A percentile compares a stretch with the other conserved stretches of the same genome.
Conservation (phyloP, 2,329 filamentous ascomycete species). For the Microthyrium microscopicum region DNA sequence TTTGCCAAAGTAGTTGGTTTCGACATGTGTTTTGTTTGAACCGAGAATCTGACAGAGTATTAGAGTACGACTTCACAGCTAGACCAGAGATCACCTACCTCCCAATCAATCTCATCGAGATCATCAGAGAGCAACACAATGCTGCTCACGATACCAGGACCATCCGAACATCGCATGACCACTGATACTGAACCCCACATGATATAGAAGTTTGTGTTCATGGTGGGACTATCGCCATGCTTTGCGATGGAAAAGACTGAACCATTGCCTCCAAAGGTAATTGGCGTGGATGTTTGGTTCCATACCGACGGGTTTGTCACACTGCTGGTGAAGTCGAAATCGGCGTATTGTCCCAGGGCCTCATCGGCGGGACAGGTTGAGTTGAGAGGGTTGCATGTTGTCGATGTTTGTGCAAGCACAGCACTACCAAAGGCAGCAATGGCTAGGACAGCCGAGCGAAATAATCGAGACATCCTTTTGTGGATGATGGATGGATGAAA, state of each 20-base stretch:
- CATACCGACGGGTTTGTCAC: constrained; percentile 37
- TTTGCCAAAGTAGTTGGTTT: constrained; percentile 76
- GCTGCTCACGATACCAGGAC: constrained; percentile 83
- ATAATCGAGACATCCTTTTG: no score
- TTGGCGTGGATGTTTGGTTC: constrained; percentile 51
- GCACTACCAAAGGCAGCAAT: no score
- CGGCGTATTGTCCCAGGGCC: constrained; percentile 47
- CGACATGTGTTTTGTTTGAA: no score
- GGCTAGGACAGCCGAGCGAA: no score
- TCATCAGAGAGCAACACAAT: constrained; percentile 80
- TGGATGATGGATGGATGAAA: no score
- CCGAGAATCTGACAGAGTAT: no score
- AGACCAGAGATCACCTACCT: constrained; percentile 79
- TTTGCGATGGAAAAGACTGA: constrained; percentile 54
- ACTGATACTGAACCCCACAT: constrained; percentile 11
- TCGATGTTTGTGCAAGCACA: constrained; percentile 72
- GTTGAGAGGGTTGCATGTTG: constrained; percentile 57
- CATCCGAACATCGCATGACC: constrained; percentile 27
- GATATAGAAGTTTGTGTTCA: constrained; percentile 12
- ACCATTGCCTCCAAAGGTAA: constrained; percentile 60
- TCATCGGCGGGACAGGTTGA: constrained; percentile 52
- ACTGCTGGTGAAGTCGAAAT: constrained; percentile 35
- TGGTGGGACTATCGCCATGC: constrained; percentile 47
- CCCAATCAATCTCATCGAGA: constrained; percentile 92
- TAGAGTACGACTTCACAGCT: constrained; percentile 54